Percentiles rank a stretch among this genome's conserved stretches.
Conservation (phyloP, 164 flowering plant genomes). For the Platanus orientalis region DNA sequence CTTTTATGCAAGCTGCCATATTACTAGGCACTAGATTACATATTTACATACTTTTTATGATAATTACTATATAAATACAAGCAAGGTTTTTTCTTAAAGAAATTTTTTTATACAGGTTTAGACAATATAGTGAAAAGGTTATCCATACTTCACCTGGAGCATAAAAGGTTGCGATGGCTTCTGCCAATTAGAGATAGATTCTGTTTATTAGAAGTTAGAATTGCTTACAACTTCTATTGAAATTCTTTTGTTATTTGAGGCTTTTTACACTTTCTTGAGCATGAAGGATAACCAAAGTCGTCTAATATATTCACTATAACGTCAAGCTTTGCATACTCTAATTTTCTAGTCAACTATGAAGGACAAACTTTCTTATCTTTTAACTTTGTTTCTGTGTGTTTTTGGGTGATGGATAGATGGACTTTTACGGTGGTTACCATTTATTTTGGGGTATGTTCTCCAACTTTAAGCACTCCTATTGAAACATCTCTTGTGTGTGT, state of each 20-base stretch:
- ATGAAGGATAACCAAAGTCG: neutral
- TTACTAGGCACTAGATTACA: too few relatives aligned
- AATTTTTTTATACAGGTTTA: too few relatives aligned
- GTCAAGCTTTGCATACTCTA: neutral
- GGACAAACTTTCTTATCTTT: neutral
- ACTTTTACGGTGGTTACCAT: constrained; percentile 69
- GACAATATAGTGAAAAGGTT: neutral
- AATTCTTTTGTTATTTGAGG: neutral
- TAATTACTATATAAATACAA: too few relatives aligned
- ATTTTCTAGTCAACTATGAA: neutral
- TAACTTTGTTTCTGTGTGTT: constrained; percentile 3
- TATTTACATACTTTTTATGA: too few relatives aligned
- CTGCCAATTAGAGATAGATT: too few relatives aligned
- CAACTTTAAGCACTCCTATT: neutral
- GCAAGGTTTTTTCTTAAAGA: neutral
- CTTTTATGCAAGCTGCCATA: too few relatives aligned
- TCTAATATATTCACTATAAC: neutral
- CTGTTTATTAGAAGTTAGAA: neutral
- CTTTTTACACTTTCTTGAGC: neutral
- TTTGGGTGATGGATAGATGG: constrained; percentile 58
- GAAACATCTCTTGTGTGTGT: neutral
- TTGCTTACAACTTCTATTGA: neutral
- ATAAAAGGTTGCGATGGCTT: too few relatives aligned
- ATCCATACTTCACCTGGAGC: too few relatives aligned
- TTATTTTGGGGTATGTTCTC: constrained; percentile 83